Conservation (phyloP, 208 protist species). For the Leishmania lainsoni region DNA sequence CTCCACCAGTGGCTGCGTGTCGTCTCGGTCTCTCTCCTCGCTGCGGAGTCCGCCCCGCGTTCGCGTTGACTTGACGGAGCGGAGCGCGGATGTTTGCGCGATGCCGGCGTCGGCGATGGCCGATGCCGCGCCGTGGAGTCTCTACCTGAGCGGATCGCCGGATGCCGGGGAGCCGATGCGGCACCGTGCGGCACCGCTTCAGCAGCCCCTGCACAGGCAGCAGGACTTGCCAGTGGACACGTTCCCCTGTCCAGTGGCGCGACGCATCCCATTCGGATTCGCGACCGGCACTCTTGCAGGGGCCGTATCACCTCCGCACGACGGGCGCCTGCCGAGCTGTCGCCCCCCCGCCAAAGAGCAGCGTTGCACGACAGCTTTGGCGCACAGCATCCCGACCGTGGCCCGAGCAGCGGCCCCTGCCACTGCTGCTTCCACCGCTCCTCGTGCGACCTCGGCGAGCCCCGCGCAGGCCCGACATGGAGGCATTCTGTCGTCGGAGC, state of each 20-base stretch:
- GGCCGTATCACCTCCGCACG: not conserved
- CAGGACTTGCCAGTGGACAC: not conserved
- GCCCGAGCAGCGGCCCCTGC: not conserved
- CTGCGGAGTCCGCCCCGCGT: not conserved
- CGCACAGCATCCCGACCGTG: not conserved
- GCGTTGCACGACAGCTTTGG: not conserved
- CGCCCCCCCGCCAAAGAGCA: not conserved
- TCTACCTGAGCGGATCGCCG: constrained; percentile 6
- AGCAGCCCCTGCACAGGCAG: not conserved
- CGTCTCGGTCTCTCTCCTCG: not conserved
- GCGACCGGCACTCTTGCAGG: not conserved
- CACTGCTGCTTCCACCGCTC: not conserved
- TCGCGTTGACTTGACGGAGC: constrained; percentile 1
- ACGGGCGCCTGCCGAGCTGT: not conserved
- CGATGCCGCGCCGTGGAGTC: constrained; percentile 15
- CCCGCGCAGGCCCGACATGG: not conserved
- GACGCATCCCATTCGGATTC: constrained; percentile 22
- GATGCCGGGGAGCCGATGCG: not conserved
- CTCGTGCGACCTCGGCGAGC: not conserved
- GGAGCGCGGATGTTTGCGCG: not conserved
- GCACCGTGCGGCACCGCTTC: not conserved
- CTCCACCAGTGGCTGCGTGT: not conserved
- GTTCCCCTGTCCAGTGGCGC: constrained; percentile 5
- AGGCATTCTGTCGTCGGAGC: not conserved
- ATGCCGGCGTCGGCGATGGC: not conserved